These are phyloP conservation scores for Aegilops bicornis DNA, from an alignment of 176 grass and related monocot species.

Conservation along the genomic window DNA sequence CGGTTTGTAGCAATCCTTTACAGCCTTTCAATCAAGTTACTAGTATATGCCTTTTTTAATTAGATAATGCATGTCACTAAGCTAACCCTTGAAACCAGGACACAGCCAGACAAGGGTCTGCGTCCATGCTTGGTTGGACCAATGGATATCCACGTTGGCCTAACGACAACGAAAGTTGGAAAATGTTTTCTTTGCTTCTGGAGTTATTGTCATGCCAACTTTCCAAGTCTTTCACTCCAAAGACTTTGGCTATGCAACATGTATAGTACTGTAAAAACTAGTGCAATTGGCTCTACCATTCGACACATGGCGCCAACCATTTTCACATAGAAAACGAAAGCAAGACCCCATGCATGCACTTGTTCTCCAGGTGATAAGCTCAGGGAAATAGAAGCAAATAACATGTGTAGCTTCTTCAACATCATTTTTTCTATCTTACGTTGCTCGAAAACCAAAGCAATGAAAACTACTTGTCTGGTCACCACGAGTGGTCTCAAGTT, in stretches of 20 bases:
- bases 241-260: constrained; percentile 40
- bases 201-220: constrained; percentile 27
- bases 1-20: constrained; percentile 17
- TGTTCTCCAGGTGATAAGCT: neutral
- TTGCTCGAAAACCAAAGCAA: neutral
- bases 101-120: neutral
- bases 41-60: constrained; percentile 11
- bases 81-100: neutral
- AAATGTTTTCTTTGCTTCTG: neutral
- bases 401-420: neutral
- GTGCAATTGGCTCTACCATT: constrained; percentile 14
- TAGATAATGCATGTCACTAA: constrained; percentile 26
- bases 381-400: neutral
- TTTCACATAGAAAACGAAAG: neutral
- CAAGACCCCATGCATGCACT: neutral
- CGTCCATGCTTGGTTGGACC: constrained; percentile 44
- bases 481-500: constrained; percentile 9
- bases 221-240: constrained; percentile 41
- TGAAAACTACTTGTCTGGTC: constrained; percentile 8
- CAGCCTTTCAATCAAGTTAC: neutral
- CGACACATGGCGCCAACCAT: constrained; percentile 1
- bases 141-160: constrained; percentile 43
- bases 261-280: neutral
- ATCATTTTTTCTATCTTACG: neutral
- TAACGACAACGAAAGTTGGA: constrained; percentile 14